Evolutionary conservation across 768 basidiomycete species (phyloP).

Genomic region (Trametes meyenii): DNA sequence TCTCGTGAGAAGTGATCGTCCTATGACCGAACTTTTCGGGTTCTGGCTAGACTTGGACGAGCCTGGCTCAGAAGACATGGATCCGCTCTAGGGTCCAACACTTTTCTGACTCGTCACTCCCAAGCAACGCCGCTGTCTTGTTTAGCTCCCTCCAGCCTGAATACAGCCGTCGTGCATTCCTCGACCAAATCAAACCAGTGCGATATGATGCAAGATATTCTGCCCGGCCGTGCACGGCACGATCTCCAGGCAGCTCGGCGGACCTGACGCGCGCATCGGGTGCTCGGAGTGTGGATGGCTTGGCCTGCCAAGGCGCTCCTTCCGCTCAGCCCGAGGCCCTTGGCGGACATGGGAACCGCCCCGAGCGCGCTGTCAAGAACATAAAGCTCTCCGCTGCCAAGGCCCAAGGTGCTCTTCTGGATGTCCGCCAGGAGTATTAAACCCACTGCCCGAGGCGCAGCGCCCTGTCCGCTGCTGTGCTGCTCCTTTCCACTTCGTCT

Average conservation of each 20-base stretch:
- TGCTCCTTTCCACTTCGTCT: neutral
- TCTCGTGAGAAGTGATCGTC: too few species aligned
- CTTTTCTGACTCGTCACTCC: neutral
- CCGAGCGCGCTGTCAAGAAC: constrained; percentile 11
- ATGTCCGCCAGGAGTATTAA: constrained; percentile 18
- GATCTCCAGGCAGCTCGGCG: constrained; percentile 13
- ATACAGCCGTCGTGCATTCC: constrained; percentile 1
- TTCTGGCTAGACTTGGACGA: too few species aligned
- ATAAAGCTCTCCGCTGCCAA: constrained; percentile 22
- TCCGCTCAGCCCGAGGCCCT: constrained; percentile 19
- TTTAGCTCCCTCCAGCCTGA: neutral
- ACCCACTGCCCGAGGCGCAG: constrained; percentile 5
- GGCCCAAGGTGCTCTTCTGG: constrained; percentile 14
- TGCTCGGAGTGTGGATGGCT: constrained; percentile 13
- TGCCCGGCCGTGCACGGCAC: constrained; percentile 13
- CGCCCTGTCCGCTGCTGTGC: neutral
- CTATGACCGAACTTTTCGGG: too few species aligned
- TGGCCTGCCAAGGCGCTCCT: constrained; percentile 23
- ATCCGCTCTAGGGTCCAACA: neutral
- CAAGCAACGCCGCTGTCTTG: neutral
- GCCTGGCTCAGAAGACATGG: too few species aligned
- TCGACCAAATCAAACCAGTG: neutral
- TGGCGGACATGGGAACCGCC: constrained; percentile 21
- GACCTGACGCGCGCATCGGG: constrained; percentile 3
- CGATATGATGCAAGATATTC: constrained; percentile 13